Base-by-base conservation (phyloP, 768 basidiomycete genomes). In the Tylopilus felleus region DNA sequence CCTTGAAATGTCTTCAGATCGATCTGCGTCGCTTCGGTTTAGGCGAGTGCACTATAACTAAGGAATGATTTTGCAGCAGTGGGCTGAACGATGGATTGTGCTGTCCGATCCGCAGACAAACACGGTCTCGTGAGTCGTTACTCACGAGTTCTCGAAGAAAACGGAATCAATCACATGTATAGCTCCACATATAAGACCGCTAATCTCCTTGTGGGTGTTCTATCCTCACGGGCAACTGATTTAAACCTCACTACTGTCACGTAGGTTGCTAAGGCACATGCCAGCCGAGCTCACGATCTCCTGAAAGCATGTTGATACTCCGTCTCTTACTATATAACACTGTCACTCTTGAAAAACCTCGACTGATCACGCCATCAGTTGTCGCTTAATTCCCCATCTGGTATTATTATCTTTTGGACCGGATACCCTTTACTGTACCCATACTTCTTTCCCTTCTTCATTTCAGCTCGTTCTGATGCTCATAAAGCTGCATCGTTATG, bases 101-200 rank as follows among this genome's bases (percentile, higher is more conserved):
- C 45, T 53, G 13, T 57, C 25, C 28, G 44, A 27, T 45, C 33
- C 50, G 12, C 61, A 86, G 90, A 91, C 64, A 88, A 88, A 61
- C 79, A 88, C 58, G 90, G 90, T 31, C 76, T 92, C 8, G 87
- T 90, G 44, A 88, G 82, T 66, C 81, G 83, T 36, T 89, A 88
- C 65, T 88, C 89, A 21, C 80, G 80, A 8, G 80, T 88, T 21
- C 79, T 91, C 13, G 85, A 86, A 52, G 77, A 81, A 59, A 85
- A 85, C 60, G 80, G 81, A 12, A 85, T 92, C 65, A 88, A 90
- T 71, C 87, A 90, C 65, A 86, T 91, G 81, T 91, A 90, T 65
- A 86, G 84, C 53, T 88, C 87, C 41, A 90, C 89, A n/a, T 86
- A 83, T 66, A 88, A 88, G 71, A 87, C 86, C 7, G 89, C 89